Evolutionary conservation across 495 filamentous ascomycete genomes (phyloP), one percentile per base, ranked within the genome.

Genomic region (Neurospora sp.): DNA sequence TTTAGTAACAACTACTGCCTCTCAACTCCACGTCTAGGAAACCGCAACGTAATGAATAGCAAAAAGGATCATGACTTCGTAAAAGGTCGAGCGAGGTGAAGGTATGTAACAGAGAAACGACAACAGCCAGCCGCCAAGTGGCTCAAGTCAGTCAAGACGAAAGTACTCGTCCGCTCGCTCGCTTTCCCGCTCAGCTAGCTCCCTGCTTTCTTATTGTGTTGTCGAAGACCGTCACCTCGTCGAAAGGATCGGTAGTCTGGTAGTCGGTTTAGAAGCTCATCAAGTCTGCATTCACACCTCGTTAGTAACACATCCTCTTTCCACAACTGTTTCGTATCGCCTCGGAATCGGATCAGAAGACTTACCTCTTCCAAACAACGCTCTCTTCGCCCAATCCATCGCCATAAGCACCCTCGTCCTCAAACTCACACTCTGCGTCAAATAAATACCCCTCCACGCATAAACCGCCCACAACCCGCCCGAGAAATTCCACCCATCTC

Each of bases 381-480:
- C 91, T 81, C 96, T 88, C 89, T 98, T 99, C 11, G 86, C 90
- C 96, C 96, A 99, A 83, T 99, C 96, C 96, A 99, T 98, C 0
- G 94, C 94, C 85, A 99, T 83, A 81, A 99, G 82, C 76, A 93
- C 86, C 72, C 96, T 87, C 59, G 96, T 99, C 78, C 96, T 84
- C 69, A 97, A 86, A 80, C 94, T 97, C 54, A 99, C 96, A 82
- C 94, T 97, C 87, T 99, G 93, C 23, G 96, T 94, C 83, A 99
- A 98, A 83, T 99, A 99, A 40, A 98, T 91, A 76, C 93, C 95
- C 62, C 94, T 85, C 96, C 96, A 99, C 71, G 97, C 88, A 82
- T 99, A 99, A 77, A 98, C 94, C 12, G 93, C 96, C 86, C 97
- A 85, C 72, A 99, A 80, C 3, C 96, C 96, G 37, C 96, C 96